Evolutionary conservation across 2,329 filamentous ascomycete species (phyloP).

Genomic region (Trichoderma pleuroti): DNA sequence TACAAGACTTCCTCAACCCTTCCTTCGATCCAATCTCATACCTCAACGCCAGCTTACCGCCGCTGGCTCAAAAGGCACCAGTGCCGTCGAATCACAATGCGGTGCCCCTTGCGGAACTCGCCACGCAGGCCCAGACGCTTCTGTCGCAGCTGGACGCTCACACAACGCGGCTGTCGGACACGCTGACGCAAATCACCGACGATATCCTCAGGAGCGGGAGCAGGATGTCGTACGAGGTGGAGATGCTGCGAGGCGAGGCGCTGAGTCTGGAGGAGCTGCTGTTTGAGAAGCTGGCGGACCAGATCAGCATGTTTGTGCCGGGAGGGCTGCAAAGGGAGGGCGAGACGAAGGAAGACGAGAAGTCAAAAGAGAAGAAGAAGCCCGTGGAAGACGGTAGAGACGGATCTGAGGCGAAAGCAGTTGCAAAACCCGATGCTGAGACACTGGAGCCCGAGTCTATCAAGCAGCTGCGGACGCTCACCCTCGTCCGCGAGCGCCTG

Average conservation of each 20-base stretch:
- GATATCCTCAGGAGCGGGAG: slow-evolving; percentile 89
- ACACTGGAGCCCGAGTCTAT: slow-evolving; percentile 63
- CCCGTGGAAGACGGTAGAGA: slow-evolving; percentile 21
- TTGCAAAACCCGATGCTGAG: slow-evolving; percentile 20
- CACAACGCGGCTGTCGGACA: slow-evolving; percentile 75
- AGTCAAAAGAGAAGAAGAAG: slow-evolving; percentile 22
- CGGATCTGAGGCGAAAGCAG: slow-evolving; percentile 24
- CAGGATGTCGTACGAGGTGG: slow-evolving; percentile 88
- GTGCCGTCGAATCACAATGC: slow-evolving; percentile 29
- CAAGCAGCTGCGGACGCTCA: slow-evolving; percentile 75
- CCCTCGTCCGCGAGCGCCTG: slow-evolving; percentile 75
- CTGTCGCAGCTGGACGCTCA: slow-evolving; percentile 85
- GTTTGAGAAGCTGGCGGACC: slow-evolving; percentile 65
- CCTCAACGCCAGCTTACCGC: slow-evolving; percentile 74
- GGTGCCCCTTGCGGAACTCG: slow-evolving; percentile 70
- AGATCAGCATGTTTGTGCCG: slow-evolving; percentile 70
- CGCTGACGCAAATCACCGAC: slow-evolving; percentile 85
- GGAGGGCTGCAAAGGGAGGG: slow-evolving; percentile 39
- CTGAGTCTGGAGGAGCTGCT: slow-evolving; percentile 75
- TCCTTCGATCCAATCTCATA: slow-evolving; percentile 82
- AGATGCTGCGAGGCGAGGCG: slow-evolving; percentile 85
- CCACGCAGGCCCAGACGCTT: slow-evolving; percentile 76
- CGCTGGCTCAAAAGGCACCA: slow-evolving; percentile 50
- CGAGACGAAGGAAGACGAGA: slow-evolving; percentile 25
- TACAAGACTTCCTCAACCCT: slow-evolving; percentile 71